A percentile compares a stretch with the other conserved stretches of the same genome.
These are phyloP conservation scores for Rhizopogon salebrosus DNA, from an alignment of 768 basidiomycete species.

Conservation along the genomic window DNA sequence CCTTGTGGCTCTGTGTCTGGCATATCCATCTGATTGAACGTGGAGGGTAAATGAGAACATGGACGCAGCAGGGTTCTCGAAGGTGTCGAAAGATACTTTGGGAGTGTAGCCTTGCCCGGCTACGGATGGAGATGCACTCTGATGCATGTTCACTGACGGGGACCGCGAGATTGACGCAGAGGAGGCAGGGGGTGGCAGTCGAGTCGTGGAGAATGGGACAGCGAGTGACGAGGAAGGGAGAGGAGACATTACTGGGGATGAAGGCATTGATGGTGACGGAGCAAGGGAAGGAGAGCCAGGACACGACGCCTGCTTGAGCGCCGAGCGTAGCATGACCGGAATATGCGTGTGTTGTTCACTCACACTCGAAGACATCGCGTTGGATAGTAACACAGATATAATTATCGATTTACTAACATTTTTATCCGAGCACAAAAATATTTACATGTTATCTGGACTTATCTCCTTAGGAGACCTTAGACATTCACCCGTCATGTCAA, in stretches of 20 bases:
- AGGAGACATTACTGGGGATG: constrained; percentile 20
- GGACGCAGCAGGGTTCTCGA: constrained; percentile 72
- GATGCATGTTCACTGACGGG: constrained; percentile 6
- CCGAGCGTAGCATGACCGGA: constrained; percentile 31
- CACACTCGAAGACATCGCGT: neutral
- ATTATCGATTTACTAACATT: neutral
- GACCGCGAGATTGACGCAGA: constrained; percentile 12
- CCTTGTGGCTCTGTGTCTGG: constrained; percentile 68
- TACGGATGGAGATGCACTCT: constrained; percentile 12
- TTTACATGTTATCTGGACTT: too few species aligned
- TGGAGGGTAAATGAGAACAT: constrained; percentile 88
- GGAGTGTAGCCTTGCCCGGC: constrained; percentile 30
- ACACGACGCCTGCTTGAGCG: constrained; percentile 12
- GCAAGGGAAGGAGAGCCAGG: constrained; percentile 1
- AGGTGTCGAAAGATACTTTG: constrained; percentile 79
- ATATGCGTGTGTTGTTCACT: constrained; percentile 9
- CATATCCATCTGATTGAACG: constrained; percentile 81
- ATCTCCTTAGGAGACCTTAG: too few species aligned
- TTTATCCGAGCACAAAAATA: constrained; percentile 1
- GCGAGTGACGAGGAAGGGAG: constrained; percentile 17
- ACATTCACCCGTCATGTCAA: too few species aligned
- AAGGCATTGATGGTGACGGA: too few species aligned
- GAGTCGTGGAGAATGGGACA: constrained; percentile 12
- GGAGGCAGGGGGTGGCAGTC: constrained; percentile 12
- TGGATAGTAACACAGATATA: too few species aligned